Evolutionary conservation across 1,284 basidiomycete species (phyloP).

Genomic region (Apiotrichum akiyoshidainum): DNA sequence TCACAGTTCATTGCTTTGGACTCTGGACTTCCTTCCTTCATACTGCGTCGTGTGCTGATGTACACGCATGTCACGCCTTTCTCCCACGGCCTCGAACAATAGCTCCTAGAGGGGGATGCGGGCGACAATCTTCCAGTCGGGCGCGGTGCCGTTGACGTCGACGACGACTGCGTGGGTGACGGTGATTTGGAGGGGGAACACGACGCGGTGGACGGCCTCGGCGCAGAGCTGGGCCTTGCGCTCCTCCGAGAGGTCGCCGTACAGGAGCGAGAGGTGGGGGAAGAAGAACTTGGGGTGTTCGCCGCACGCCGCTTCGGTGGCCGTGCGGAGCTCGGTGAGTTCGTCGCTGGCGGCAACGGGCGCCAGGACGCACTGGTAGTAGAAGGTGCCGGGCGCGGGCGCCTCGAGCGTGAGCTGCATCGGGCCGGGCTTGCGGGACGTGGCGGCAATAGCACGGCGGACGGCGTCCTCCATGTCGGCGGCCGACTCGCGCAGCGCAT

Average conservation of each 20-base stretch:
- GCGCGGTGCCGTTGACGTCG: slow-evolving; percentile 14
- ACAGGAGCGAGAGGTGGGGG: slow-evolving; percentile 40
- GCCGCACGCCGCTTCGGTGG: not conserved
- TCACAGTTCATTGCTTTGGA: not conserved
- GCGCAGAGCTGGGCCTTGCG: slow-evolving; percentile 26
- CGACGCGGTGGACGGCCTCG: slow-evolving; percentile 6
- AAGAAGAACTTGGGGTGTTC: slow-evolving; percentile 26
- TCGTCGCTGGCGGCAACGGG: slow-evolving; percentile 22
- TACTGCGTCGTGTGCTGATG: not conserved
- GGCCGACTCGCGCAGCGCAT: not conserved
- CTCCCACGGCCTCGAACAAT: too few relatives aligned
- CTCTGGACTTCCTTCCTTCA: not conserved
- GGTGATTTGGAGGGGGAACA: slow-evolving; percentile 4
- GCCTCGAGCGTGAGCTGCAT: slow-evolving; percentile 2
- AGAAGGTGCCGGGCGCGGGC: slow-evolving; percentile 9
- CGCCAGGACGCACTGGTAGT: slow-evolving; percentile 40
- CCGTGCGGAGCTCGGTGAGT: slow-evolving; percentile 23
- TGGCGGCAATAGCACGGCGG: not conserved
- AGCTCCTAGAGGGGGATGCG: slow-evolving; percentile 6
- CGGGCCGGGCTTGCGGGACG: slow-evolving; percentile 5
- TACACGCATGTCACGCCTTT: not conserved
- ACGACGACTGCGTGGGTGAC: slow-evolving; percentile 19
- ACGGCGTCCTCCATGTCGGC: slow-evolving; percentile 4
- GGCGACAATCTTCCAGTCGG: slow-evolving; percentile 22
- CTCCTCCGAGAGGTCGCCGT: slow-evolving; percentile 27